These are phyloP conservation scores for Cercis canadensis DNA, from an alignment of 306 rosid species.

Conservation along the genomic window DNA sequence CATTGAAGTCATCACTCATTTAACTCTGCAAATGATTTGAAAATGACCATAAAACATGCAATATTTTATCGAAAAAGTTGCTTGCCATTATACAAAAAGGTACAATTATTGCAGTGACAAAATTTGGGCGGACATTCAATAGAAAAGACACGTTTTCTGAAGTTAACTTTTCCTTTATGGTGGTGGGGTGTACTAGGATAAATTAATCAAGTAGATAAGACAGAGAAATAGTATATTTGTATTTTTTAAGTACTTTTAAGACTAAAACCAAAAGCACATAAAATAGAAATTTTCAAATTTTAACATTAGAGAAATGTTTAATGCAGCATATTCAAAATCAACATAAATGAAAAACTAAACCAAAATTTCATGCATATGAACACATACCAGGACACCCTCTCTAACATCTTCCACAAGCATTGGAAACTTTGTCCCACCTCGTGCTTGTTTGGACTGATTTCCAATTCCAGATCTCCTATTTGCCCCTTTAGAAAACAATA, in stretches of 20 bases:
- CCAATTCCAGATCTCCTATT: slow-evolving; percentile 69
- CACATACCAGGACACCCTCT: slow-evolving; percentile 94
- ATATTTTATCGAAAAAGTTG: slow-evolving; percentile 13
- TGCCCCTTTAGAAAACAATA: slow-evolving; percentile 84
- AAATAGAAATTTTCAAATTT: neutral
- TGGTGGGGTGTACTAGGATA: neutral
- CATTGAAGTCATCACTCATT: slow-evolving; percentile 4
- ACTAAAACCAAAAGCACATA: neutral
- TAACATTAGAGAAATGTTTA: slow-evolving; percentile 19
- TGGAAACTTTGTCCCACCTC: slow-evolving; percentile 74
- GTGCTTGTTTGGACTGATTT: slow-evolving; percentile 69
- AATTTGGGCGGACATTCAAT: neutral
- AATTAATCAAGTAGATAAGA: neutral
- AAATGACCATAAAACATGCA: slow-evolving; percentile 16
- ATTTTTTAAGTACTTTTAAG: too few species aligned
- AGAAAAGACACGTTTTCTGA: neutral
- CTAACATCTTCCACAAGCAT: slow-evolving; percentile 97
- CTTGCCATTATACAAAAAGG: neutral
- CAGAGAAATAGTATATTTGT: too few species aligned
- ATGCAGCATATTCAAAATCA: neutral
- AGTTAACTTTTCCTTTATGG: neutral
- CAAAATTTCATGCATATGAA: neutral
- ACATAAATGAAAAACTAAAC: neutral
- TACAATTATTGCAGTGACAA: neutral
- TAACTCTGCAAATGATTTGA: neutral